These are phyloP conservation scores for Tolypocladium endophyticum DNA, from an alignment of 2,329 filamentous ascomycete genomes.

Conservation along the genomic window DNA sequence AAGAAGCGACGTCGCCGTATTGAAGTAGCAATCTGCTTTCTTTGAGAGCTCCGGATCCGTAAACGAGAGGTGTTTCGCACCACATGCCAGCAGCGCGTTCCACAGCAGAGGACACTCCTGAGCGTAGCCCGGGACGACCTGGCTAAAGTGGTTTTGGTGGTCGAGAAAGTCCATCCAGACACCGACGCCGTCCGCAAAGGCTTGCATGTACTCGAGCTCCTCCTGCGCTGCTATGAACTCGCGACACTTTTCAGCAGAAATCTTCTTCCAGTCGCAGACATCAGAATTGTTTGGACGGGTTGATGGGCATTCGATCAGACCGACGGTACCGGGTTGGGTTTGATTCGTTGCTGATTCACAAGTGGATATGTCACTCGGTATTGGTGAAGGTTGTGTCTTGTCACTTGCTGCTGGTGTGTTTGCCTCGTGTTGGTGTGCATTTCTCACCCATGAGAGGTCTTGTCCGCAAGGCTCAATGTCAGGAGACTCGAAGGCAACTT, in stretches of 20 bases:
- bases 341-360: background rate
- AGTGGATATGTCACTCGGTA: background rate
- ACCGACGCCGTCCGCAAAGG: background rate
- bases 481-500: background rate
- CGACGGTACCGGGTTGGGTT: background rate
- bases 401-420: background rate
- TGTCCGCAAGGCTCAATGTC: background rate
- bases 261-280: background rate
- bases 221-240: background rate
- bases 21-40: background rate
- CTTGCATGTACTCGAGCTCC: background rate
- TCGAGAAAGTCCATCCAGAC: background rate
- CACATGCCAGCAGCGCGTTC: background rate
- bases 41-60: background rate
- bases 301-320: background rate
- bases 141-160: background rate
- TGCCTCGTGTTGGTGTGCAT: background rate
- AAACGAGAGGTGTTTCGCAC: background rate
- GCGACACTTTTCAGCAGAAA: background rate
- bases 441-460: background rate
- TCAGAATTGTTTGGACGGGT: background rate
- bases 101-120: background rate
- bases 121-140: background rate
- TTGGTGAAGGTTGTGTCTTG: background rate
- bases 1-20: background rate